Evolutionary conservation across 169 alveolate genomes (phyloP).

Genomic region (Pseudocohnilembus persalinus): DNA sequence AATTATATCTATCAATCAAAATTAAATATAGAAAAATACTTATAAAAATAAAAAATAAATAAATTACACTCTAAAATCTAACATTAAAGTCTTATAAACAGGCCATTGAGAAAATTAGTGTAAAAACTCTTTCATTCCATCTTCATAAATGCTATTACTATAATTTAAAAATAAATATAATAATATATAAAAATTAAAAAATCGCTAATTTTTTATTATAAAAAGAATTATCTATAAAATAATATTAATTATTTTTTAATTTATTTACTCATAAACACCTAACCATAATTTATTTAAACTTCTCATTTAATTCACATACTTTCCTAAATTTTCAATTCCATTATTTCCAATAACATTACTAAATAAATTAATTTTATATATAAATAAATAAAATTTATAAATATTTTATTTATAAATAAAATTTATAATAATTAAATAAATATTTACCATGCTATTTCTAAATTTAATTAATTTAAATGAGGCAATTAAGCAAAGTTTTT

Average conservation of each 20-base stretch:
- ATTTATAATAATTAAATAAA: too few species aligned
- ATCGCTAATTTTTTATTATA: too few species aligned
- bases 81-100: background rate
- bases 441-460: background rate
- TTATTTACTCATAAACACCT: background rate
- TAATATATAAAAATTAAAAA: too few species aligned
- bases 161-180: too few species aligned
- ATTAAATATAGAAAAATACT: too few species aligned
- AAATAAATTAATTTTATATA: too few species aligned
- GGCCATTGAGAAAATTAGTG: background rate
- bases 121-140: background rate
- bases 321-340: background rate
- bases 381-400: too few species aligned
- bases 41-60: too few species aligned
- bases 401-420: too few species aligned
- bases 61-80: background rate
- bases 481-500: background rate
- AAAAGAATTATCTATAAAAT: background rate
- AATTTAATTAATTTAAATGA: background rate
- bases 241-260: too few species aligned
- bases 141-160: background rate
- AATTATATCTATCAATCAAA: too few species aligned
- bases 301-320: background rate
- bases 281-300: background rate
- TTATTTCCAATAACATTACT: background rate